Percentiles rank a stretch among this genome's conserved stretches.
Evolutionary conservation across 805 yeast species (phyloP).

Genomic region (Torulaspora gathmanii): DNA sequence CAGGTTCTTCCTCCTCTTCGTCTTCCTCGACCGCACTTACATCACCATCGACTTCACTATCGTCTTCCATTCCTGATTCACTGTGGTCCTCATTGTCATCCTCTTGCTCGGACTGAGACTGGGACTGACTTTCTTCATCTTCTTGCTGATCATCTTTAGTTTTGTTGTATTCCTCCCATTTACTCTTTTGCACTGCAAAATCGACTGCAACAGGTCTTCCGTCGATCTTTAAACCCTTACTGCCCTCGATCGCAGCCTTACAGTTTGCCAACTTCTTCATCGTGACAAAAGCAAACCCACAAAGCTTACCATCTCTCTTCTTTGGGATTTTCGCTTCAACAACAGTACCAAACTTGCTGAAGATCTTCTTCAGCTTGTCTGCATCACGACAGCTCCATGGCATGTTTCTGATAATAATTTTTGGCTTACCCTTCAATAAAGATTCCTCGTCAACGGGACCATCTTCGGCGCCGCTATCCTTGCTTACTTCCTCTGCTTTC

Average conservation of each 20-base stretch:
- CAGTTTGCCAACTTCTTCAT: conserved; percentile 80
- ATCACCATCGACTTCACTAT: conserved; percentile 32
- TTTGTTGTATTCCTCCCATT: conserved; percentile 63
- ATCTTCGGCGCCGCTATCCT: conserved; percentile 7
- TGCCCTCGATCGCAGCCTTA: conserved; percentile 69
- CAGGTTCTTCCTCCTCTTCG: conserved; percentile 34
- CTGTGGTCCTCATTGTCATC: conserved; percentile 28
- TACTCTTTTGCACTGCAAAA: conserved; percentile 82
- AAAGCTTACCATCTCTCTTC: conserved; percentile 80
- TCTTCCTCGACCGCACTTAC: conserved; percentile 32
- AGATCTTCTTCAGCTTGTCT: conserved; percentile 60
- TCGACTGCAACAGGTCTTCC: conserved; percentile 93
- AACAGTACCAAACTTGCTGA: conserved; percentile 77
- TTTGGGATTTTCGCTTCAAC: conserved; percentile 86
- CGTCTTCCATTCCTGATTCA: conserved; percentile 37
- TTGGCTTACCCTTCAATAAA: conserved; percentile 63
- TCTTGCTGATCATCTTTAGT: conserved; percentile 40
- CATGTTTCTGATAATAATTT: conserved; percentile 82
- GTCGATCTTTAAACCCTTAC: conserved; percentile 70
- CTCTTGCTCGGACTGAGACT: conserved; percentile 40
- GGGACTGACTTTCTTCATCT: conserved; percentile 35
- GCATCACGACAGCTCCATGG: conserved; percentile 94
- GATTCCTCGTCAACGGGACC: conserved; percentile 42
- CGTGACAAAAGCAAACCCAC: conserved; percentile 92
- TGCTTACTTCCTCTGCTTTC: conserved; percentile 2